Evolutionary conservation across 2,329 filamentous ascomycete species (phyloP), one percentile per base, ranked within the genome.

Genomic region (Venturia effusa): DNA sequence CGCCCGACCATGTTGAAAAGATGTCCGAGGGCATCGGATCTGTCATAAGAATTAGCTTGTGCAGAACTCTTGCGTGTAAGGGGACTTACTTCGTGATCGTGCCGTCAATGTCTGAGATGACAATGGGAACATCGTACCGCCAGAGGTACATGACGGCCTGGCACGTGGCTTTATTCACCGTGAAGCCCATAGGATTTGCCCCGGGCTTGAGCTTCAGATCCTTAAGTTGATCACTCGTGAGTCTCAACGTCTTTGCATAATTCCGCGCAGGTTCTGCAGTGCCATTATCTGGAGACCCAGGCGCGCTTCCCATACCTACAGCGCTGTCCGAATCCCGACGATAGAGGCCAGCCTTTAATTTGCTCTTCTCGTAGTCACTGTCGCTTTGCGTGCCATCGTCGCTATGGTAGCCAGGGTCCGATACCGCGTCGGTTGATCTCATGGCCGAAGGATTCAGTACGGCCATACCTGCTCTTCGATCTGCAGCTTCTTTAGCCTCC

Each of bases 21-120:
- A 71, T 99, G 94, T 17, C 94, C 94, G 17, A 96, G 80, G 19
- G 92, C 92, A 76, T 97, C 92, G 2, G 92, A 96, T 66, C 78
- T 80, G 30, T 19, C 19, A 34, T 57, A 4, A 19, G 2, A 24
- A 65, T 74, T 67, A 71, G 69, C 61, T 61, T n/a, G 55, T 17
- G 15, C 4, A 40, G 19, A 10, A 1, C 13, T 37, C 6, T 41
- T 19, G 37, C 45, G 27, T 32, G 13, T 22, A 39, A 19, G 1
- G 15, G 32, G 11, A 67, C 77, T 70, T 70, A 83, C 78, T 99
- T 99, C 65, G 94, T 99, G 70, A 99, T 99, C 27, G 94, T 99
- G 61, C 94, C 94, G 75, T 99, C 94, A 71, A 99, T 97, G 74
- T 99, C 94, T 0, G 93, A 97, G 67, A 99, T 97, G 59, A 99